phyloP scores from a whole-genome alignment of 768 basidiomycete genomes.

The Chiua virens region DNA sequence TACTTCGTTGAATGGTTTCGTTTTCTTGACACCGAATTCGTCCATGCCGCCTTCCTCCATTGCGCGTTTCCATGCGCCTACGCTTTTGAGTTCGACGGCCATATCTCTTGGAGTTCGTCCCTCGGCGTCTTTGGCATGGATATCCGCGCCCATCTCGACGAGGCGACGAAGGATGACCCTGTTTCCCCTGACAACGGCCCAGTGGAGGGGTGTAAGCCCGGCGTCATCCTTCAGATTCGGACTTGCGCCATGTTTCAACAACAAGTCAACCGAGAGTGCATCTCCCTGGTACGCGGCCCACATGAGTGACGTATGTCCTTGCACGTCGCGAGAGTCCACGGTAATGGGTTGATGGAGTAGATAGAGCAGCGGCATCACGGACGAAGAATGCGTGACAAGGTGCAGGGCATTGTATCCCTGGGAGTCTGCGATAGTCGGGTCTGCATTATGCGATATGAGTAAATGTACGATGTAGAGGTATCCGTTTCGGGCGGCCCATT shows the following conservation, averaged over 20 bases:
- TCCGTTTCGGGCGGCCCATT: slow-evolving; percentile 98
- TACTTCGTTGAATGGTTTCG: slow-evolving; percentile 72
- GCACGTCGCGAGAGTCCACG: slow-evolving; percentile 86
- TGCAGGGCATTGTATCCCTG: slow-evolving; percentile 98
- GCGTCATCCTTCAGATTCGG: slow-evolving; percentile 73
- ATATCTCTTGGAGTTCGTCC: slow-evolving; percentile 92
- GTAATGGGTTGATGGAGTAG: slow-evolving; percentile 91
- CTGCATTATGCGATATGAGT: slow-evolving; percentile 84
- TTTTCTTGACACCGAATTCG: slow-evolving; percentile 67
- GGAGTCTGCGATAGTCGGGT: slow-evolving; percentile 86
- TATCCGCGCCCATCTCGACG: slow-evolving; percentile 82
- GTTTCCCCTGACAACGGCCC: slow-evolving; percentile 98
- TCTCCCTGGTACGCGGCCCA: slow-evolving; percentile 99
- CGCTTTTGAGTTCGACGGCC: slow-evolving; percentile 89
- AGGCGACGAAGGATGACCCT: slow-evolving; percentile 80
- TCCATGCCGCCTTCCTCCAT: slow-evolving; percentile 85
- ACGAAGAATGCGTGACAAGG: slow-evolving; percentile 91
- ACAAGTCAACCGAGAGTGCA: slow-evolving; percentile 87
- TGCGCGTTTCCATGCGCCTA: slow-evolving; percentile 87
- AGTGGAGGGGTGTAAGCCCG: slow-evolving; percentile 89
- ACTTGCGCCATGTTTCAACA: slow-evolving; percentile 86
- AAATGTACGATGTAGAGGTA: slow-evolving; percentile 95
- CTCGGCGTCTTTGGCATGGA: slow-evolving; percentile 75
- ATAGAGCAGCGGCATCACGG: slow-evolving; percentile 92
- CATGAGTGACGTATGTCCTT: slow-evolving; percentile 95